Base-by-base conservation (phyloP, 768 basidiomycete genomes). In the Leccinum aurantiacum region DNA sequence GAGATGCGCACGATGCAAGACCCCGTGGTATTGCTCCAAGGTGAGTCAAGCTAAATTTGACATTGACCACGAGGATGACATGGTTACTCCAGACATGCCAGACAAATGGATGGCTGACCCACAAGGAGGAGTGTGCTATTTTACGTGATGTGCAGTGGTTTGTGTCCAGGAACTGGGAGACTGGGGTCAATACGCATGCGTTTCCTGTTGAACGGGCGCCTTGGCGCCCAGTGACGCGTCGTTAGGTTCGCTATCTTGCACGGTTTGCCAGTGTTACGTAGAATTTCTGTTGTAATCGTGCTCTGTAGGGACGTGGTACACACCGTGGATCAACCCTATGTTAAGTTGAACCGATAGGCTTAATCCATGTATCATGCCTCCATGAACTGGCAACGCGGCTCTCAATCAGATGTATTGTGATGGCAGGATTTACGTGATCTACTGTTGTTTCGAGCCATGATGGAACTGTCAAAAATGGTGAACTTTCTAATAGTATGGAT, bases 91-190 rank as follows among this genome's bases (percentile, higher is more conserved):
- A 72, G 71, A 7, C 38, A 3, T 72, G 71, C 57, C 71, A 72
- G 41, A 55, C 29, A 6, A 58, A 54, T 0, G 68, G 63, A 52
- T 72, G 71, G 71, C 15, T 11, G 3, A 31, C 47, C 13, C 71
- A 72, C 19, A 72, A 65, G 47, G 60, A 63, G 2, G 60, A 68
- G 14, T 72, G 71, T 47, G 53, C 53, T n/a, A 58, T 70, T 46
- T 62, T 61, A 50, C 63, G 66, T 29, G 70, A 72, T 11, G 68
- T 72, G 27, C 72, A 74, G 44, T 73, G 71, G 71, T 72, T 72
- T 54, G 35, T 59, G 15, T 61, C 62, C 41, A 73, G 65, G 46
- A 65, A 72, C 50, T 72, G 71, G 72, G 70, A 70, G 56, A 65
- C 53, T 4, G 46, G 57, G 35, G 24, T 2, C 27, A 53, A 44